A percentile compares a stretch with the other conserved stretches of the same genome.
These are phyloP conservation scores for Pythium grandisporangium DNA, from an alignment of 352 stramenopile genomes.

Conservation along the genomic window DNA sequence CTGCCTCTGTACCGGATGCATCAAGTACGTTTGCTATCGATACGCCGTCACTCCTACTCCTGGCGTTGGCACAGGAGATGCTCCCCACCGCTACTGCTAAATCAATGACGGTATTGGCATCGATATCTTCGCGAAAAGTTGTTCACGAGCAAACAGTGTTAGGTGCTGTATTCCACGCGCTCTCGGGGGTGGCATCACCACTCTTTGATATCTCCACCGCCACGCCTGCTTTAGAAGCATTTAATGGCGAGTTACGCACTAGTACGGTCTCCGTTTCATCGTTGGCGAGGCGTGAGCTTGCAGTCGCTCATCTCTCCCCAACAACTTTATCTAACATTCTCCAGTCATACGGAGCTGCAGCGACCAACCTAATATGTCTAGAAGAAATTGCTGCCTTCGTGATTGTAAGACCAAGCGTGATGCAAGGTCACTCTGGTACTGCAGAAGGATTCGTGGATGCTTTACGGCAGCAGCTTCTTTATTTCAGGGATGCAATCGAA, in stretches of 20 bases:
- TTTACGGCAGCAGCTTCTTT: constrained; percentile 16
- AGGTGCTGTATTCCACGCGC: constrained; percentile 40
- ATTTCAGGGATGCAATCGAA: constrained; percentile 7
- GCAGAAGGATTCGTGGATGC: constrained; percentile 18
- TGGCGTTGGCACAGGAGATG: not conserved
- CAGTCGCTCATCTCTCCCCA: constrained; percentile 43
- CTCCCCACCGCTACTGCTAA: not conserved
- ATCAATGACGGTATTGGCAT: not conserved
- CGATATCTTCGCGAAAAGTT: constrained; percentile 16
- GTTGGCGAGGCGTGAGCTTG: constrained; percentile 15
- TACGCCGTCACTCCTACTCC: not conserved
- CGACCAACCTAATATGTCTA: constrained; percentile 43
- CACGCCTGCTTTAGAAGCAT: constrained; percentile 3
- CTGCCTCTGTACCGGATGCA: no score
- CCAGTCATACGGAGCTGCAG: constrained; percentile 16
- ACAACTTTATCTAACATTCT: constrained; percentile 22
- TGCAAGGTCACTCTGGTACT: constrained; percentile 9
- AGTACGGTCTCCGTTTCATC: constrained; percentile 9
- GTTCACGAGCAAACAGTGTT: constrained; percentile 44
- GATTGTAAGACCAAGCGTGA: not conserved
- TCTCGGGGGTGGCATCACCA: constrained; percentile 36
- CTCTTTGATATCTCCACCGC: constrained; percentile 29
- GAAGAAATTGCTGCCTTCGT: constrained; percentile 26
- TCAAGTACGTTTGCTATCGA: constrained; percentile 4
- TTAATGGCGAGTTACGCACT: constrained; percentile 24